Percentiles rank a stretch among this genome's conserved stretches.
Evolutionary conservation across 1,284 basidiomycete species (phyloP).

Genomic region (Austroboletus niveus): DNA sequence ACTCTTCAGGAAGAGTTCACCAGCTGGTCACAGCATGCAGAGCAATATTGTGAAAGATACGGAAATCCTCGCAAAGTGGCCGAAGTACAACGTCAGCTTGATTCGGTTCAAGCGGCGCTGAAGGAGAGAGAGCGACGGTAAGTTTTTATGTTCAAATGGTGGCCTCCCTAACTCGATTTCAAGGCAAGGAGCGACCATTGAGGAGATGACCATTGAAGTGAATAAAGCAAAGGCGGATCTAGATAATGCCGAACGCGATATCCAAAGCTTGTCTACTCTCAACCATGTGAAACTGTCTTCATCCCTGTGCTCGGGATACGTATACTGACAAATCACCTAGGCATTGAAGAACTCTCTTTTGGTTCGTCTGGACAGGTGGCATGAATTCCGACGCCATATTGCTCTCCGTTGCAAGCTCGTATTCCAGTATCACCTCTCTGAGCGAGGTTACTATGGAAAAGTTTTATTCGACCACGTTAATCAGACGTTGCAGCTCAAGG

Average conservation of each 20-base stretch:
- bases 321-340: slow-evolving; percentile 36
- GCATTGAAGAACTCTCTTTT: slow-evolving; percentile 62
- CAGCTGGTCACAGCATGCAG: slow-evolving; percentile 66
- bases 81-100: slow-evolving; percentile 58
- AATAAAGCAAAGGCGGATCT: slow-evolving; percentile 58
- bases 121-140: slow-evolving; percentile 68
- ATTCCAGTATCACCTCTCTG: slow-evolving; percentile 80
- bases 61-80: slow-evolving; percentile 55
- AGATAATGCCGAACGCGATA: slow-evolving; percentile 57
- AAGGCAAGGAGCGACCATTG: slow-evolving; percentile 76
- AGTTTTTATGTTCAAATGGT: slow-evolving; percentile 16
- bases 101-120: slow-evolving; percentile 65
- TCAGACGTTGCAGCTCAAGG: slow-evolving; percentile 68
- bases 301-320: not conserved
- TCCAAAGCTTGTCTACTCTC: slow-evolving; percentile 58
- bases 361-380: slow-evolving; percentile 74
- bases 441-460: slow-evolving; percentile 85
- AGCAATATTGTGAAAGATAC: slow-evolving; percentile 59
- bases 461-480: slow-evolving; percentile 81
- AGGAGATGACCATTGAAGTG: slow-evolving; percentile 71
- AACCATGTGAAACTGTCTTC: slow-evolving; percentile 50
- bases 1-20: slow-evolving; percentile 58
- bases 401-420: slow-evolving; percentile 81
- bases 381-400: slow-evolving; percentile 83
- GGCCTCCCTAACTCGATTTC: slow-evolving; percentile 3